phyloP scores from a whole-genome alignment of 2,329 filamentous ascomycete genomes.

The Neoscytalidium dimidiatum region DNA sequence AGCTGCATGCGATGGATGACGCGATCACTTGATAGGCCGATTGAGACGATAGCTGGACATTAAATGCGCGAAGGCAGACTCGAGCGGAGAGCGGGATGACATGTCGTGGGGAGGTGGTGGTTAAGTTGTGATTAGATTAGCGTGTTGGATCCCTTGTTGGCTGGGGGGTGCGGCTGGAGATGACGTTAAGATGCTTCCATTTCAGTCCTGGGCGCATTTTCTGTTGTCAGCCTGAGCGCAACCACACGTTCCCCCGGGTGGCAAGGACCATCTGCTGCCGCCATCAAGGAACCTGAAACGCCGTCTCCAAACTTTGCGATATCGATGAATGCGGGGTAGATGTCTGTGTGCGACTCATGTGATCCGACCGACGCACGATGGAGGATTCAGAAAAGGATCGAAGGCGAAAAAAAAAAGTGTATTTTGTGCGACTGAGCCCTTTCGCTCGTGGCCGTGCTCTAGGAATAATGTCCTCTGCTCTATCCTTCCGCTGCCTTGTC shows the following conservation, averaged over 20 bases:
- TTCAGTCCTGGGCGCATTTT: background rate
- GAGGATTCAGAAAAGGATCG: background rate
- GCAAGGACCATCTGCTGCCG: conserved; percentile 17
- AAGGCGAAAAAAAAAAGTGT: background rate
- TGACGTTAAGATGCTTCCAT: conserved; percentile 6
- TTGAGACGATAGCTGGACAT: background rate
- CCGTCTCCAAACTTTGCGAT: background rate
- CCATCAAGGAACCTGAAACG: background rate
- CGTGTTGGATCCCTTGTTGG: background rate
- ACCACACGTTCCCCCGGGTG: background rate
- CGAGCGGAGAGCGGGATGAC: background rate
- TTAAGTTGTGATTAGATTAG: background rate
- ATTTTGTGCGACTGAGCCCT: background rate
- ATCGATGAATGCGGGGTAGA: conserved; percentile 1
- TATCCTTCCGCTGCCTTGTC: background rate
- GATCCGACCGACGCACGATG: background rate
- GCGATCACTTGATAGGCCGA: background rate
- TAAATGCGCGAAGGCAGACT: background rate
- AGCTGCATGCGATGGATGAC: background rate
- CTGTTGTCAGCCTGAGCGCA: background rate
- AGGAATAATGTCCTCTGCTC: background rate
- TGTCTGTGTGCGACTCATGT: background rate
- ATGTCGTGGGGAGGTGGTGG: background rate
- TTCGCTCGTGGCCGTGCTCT: background rate
- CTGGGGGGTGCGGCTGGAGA: background rate